Conservation (phyloP, 1,139 yeast species). For the Candida pseudoviswanathii region DNA sequence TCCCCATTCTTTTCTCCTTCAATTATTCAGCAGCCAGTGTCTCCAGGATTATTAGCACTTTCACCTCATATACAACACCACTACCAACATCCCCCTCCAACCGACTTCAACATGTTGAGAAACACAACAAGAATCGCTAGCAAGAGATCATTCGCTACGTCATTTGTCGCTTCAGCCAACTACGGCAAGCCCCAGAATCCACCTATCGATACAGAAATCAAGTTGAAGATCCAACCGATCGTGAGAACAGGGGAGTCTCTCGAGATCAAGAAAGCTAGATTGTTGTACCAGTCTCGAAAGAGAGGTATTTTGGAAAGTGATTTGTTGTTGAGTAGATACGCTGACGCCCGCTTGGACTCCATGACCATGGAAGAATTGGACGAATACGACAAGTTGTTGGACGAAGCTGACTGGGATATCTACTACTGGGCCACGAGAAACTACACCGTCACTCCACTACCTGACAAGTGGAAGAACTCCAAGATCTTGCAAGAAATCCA, state of each 20-base stretch:
- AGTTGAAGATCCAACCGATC: conserved; percentile 70
- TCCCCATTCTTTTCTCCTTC: background rate
- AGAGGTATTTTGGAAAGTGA: conserved; percentile 96
- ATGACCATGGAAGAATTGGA: conserved; percentile 71
- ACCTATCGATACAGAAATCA: conserved; percentile 23
- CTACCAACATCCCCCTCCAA: background rate
- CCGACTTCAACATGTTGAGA: conserved; percentile 2
- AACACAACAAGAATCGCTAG: background rate
- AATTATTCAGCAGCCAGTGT: background rate
- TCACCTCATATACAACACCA: background rate
- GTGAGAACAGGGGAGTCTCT: conserved; percentile 73
- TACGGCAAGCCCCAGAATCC: conserved; percentile 52
- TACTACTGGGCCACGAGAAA: conserved; percentile 96
- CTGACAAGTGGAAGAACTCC: conserved; percentile 79
- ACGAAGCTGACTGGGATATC: conserved; percentile 97
- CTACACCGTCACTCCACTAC: conserved; percentile 78
- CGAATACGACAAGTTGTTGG: conserved; percentile 83
- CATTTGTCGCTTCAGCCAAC: conserved; percentile 27
- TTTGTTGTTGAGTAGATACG: conserved; percentile 79
- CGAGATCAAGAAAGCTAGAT: conserved; percentile 79
- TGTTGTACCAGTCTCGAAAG: conserved; percentile 89
- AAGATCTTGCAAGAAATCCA: conserved; percentile 67
- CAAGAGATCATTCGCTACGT: conserved; percentile 15
- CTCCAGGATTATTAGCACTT: background rate
- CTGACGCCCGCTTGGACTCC: conserved; percentile 64